phyloP scores from a whole-genome alignment of 2,329 filamentous ascomycete genomes.

The Colletotrichum eremochloae region DNA sequence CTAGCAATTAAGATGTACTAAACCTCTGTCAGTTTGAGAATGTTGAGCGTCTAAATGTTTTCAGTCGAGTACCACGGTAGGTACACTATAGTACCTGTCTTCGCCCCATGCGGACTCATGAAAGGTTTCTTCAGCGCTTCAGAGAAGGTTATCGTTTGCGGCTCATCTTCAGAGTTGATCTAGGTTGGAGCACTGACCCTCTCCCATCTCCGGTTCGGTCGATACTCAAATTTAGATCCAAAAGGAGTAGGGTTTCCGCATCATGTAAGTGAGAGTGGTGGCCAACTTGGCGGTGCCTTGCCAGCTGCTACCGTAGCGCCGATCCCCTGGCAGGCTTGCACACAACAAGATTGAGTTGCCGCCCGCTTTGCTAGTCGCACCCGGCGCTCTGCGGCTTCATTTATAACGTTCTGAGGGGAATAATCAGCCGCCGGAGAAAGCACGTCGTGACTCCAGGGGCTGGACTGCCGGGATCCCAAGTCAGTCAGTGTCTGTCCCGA shows the following conservation, averaged over 20 bases:
- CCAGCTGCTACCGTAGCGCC: background rate
- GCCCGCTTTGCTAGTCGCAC: background rate
- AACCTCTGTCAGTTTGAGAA: slow-evolving; percentile 11
- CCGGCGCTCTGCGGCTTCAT: background rate
- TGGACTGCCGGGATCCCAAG: background rate
- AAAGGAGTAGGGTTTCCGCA: background rate
- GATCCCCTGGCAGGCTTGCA: no score
- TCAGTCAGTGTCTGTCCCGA: background rate
- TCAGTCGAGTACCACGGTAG: background rate
- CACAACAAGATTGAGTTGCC: background rate
- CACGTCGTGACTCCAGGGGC: no score
- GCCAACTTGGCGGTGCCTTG: background rate
- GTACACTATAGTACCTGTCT: background rate
- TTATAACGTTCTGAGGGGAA: background rate
- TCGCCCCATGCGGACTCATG: background rate
- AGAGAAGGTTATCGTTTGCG: background rate
- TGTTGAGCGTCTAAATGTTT: background rate
- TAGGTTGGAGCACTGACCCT: background rate
- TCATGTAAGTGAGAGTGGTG: background rate
- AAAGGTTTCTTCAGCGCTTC: background rate
- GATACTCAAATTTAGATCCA: background rate
- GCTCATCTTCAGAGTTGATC: background rate
- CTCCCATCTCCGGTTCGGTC: background rate
- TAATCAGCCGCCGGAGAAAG: background rate
- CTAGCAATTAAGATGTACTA: slow-evolving; percentile 36